Evolutionary conservation across 352 stramenopile genomes (phyloP).

Genomic region (Globisporangium cederbergense): DNA sequence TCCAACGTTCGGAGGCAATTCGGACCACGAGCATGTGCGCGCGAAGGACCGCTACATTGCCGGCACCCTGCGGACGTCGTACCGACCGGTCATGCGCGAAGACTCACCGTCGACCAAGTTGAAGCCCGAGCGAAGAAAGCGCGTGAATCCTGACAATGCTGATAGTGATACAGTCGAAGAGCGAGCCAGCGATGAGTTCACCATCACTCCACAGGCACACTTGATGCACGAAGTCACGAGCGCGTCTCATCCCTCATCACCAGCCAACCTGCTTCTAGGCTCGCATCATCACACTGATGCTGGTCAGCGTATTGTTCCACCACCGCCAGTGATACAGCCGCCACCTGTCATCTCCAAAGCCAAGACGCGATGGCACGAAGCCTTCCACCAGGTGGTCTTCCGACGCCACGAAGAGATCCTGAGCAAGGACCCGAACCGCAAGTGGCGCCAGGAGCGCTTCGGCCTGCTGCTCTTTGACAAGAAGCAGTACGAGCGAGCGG

Average conservation of each 20-base stretch:
- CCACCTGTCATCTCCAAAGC: constrained; percentile 5
- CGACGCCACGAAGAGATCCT: constrained; percentile 58
- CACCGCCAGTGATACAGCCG: background rate
- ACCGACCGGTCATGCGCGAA: background rate
- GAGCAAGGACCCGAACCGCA: constrained; percentile 45
- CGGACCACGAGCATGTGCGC: constrained; percentile 3
- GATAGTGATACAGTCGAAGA: background rate
- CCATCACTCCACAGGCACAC: background rate
- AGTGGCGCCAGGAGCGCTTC: constrained; percentile 68
- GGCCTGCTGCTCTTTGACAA: constrained; percentile 46
- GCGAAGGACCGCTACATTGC: constrained; percentile 7
- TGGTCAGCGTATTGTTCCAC: background rate
- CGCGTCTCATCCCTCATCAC: background rate
- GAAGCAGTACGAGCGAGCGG: constrained; percentile 34
- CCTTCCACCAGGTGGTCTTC: constrained; percentile 44
- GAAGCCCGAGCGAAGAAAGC: background rate
- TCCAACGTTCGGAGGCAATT: constrained; percentile 19
- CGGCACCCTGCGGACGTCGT: constrained; percentile 7
- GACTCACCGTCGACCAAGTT: background rate
- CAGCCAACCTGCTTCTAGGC: background rate
- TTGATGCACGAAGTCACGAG: background rate
- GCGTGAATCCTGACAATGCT: background rate
- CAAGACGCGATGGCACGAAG: constrained; percentile 33
- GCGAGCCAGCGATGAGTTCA: background rate
- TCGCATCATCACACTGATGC: background rate